Evolutionary conservation across 306 rosid genomes (phyloP), one percentile per base, ranked within the genome.

Genomic region (Fragaria vesca): DNA sequence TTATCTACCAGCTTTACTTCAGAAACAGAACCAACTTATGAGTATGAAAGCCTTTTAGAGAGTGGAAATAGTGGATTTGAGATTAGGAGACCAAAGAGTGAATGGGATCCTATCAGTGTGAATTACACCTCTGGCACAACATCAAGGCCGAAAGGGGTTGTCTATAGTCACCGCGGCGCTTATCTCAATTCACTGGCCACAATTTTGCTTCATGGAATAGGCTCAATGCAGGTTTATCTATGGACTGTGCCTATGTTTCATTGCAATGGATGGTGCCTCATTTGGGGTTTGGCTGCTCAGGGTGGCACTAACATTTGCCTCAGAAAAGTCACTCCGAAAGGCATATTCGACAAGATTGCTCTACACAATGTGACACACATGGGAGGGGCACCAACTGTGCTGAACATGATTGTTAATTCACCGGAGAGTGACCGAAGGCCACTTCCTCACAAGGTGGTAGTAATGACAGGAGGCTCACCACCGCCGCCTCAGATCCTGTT

Each of bases 61-160:
- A 58, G 10, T 45, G 97, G 95, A 16, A 40, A 77, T 6, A 26
- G 36, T 72, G 88, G 58, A 54, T 94, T 89, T 77, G 85, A 90
- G 63, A 78, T 83, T 20, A 86, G 81, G 43, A 80, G 79, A 63
- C 97, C 98, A 38, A 51, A 67, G 3, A 87, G 88, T 50, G 98
- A 94, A 85, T 89, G 75, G 90, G 97, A 94, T 81, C 95, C 97
- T 21, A 83, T 94, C 80, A 90, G 95, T 69, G 30, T 94, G 24
- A 92, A 91, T 73, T 94, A 92, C 87, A 94, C 97, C 24, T 94
- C 97, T 2, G 97, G 97, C 52, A 94, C 98, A 26, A 94, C 98
- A 45, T 89, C 98, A 54, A 87, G 88, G 80, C 97, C 98, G 3
- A 94, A 94, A 86, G 98, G 95, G 16, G 97, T 92, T 52, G 92